Evolutionary conservation across 2,329 filamentous ascomycete species (phyloP).

Genomic region (Grosmannia serpens): DNA sequence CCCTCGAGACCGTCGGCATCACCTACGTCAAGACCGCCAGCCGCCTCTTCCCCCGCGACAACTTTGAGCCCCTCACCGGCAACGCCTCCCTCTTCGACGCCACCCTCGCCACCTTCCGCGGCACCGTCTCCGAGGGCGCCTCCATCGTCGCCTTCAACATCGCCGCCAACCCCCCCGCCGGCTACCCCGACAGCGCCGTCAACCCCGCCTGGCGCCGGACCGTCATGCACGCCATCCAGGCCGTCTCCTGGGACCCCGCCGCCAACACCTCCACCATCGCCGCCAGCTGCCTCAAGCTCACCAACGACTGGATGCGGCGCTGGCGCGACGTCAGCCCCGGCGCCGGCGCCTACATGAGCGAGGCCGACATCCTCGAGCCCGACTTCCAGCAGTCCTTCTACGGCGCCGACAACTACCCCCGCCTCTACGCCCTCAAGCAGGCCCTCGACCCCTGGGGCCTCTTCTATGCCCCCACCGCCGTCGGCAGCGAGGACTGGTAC

Average conservation of each 20-base stretch:
- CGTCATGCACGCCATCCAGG: slow-evolving; percentile 24
- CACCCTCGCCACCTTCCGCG: slow-evolving; percentile 21
- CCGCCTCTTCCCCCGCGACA: slow-evolving; percentile 18
- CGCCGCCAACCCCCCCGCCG: slow-evolving; percentile 14
- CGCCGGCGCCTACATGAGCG: slow-evolving; percentile 27
- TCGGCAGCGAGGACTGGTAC: slow-evolving; percentile 16
- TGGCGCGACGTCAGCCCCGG: slow-evolving; percentile 19
- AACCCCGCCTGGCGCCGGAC: slow-evolving; percentile 38
- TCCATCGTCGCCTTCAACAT: slow-evolving; percentile 30
- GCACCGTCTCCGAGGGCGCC: slow-evolving; percentile 27
- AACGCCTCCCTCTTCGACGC: slow-evolving; percentile 19
- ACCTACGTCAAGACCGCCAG: slow-evolving; percentile 14
- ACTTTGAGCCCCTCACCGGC: slow-evolving; percentile 19
- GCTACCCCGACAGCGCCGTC: slow-evolving; percentile 27
- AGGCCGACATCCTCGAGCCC: slow-evolving; percentile 23
- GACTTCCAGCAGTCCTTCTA: slow-evolving; percentile 24
- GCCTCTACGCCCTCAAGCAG: slow-evolving; percentile 20
- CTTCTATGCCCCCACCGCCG: slow-evolving; percentile 16
- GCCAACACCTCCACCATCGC: slow-evolving; percentile 10
- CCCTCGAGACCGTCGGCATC: slow-evolving; percentile 26
- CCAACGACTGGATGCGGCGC: slow-evolving; percentile 20
- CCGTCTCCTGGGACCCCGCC: slow-evolving; percentile 13
- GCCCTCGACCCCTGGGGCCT: slow-evolving; percentile 21
- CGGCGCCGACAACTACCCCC: slow-evolving; percentile 19
- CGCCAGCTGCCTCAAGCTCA: slow-evolving; percentile 14